Evolutionary conservation across 805 yeast genomes (phyloP).

Genomic region (Lipomyces lipofer): DNA sequence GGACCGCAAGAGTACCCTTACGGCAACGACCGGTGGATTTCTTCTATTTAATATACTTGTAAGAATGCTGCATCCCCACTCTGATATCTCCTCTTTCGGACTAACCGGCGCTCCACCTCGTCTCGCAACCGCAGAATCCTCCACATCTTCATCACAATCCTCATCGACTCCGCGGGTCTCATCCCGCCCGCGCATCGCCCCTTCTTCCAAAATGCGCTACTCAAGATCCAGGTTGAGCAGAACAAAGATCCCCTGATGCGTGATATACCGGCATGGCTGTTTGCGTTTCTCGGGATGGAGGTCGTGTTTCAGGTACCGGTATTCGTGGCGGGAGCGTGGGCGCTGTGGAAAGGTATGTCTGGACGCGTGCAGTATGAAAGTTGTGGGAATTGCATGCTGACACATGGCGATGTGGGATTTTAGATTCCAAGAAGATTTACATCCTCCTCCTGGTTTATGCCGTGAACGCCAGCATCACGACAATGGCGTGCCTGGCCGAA

Average conservation of each 20-base stretch:
- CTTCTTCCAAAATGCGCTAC: constrained; percentile 49
- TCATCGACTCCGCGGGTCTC: constrained; percentile 73
- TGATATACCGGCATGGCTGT: constrained; percentile 69
- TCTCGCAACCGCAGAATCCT: constrained; percentile 41
- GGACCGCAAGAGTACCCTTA: not conserved
- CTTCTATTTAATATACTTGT: constrained; percentile 11
- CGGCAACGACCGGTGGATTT: constrained; percentile 8
- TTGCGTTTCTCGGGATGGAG: constrained; percentile 70
- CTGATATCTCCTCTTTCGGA: not conserved
- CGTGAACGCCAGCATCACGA: constrained; percentile 78
- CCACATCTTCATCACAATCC: constrained; percentile 73
- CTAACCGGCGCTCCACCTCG: not conserved
- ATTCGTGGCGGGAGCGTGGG: constrained; percentile 51
- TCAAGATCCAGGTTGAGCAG: constrained; percentile 57
- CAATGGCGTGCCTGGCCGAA: constrained; percentile 60
- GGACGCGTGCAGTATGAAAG: not conserved
- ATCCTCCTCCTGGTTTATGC: constrained; percentile 65
- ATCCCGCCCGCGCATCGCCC: constrained; percentile 51
- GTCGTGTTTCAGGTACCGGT: constrained; percentile 76
- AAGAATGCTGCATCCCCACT: not conserved
- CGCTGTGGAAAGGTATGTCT: constrained; percentile 40
- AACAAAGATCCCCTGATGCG: constrained; percentile 73
- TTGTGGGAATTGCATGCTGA: constrained; percentile 8
- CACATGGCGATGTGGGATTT: no score
- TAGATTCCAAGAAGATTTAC: constrained; percentile 38